Evolutionary conservation across 2,329 filamentous ascomycete species (phyloP).

Genomic region (Penicillium sp.): DNA sequence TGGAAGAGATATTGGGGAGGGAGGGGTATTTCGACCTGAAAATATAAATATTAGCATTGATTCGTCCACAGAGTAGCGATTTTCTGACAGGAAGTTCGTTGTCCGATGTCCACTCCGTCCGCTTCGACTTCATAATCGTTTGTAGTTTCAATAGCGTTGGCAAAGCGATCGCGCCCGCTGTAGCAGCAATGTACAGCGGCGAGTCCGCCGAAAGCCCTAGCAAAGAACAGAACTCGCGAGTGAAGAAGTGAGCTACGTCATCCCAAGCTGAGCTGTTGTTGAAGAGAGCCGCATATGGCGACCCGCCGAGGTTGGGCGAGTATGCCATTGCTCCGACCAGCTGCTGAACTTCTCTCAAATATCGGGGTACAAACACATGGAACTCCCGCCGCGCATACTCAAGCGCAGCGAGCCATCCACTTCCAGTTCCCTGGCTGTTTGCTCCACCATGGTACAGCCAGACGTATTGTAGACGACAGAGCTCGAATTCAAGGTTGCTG

Average conservation of each 20-base stretch:
- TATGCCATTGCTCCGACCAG: constrained; percentile 80
- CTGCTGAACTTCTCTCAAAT: constrained; percentile 75
- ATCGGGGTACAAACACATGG: constrained; percentile 68
- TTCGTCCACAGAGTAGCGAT: constrained; percentile 43
- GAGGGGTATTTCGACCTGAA: constrained; percentile 63
- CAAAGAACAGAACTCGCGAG: constrained; percentile 88
- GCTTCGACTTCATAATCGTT: constrained; percentile 80
- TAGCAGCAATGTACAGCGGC: constrained; percentile 87
- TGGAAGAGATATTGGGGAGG: constrained; percentile 74
- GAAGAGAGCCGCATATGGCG: constrained; percentile 79
- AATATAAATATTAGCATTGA: constrained; percentile 6
- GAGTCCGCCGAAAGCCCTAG: constrained; percentile 88
- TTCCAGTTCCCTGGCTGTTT: constrained; percentile 49
- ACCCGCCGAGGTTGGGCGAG: constrained; percentile 68
- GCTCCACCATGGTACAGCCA: constrained; percentile 76
- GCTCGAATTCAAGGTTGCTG: constrained; percentile 92
- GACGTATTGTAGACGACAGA: constrained; percentile 84
- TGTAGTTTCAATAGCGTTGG: constrained; percentile 87
- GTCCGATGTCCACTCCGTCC: constrained; percentile 90
- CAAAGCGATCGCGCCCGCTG: constrained; percentile 86
- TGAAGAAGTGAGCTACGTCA: constrained; percentile 83
- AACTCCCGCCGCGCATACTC: constrained; percentile 76
- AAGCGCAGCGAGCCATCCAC: constrained; percentile 57
- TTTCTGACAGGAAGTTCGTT: constrained; percentile 79
- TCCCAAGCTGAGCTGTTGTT: constrained; percentile 73